Evolutionary conservation across 371 early-diverging fungal genomes (phyloP), one percentile per base, ranked within the genome.

Genomic region (Mucor plumbeus): DNA sequence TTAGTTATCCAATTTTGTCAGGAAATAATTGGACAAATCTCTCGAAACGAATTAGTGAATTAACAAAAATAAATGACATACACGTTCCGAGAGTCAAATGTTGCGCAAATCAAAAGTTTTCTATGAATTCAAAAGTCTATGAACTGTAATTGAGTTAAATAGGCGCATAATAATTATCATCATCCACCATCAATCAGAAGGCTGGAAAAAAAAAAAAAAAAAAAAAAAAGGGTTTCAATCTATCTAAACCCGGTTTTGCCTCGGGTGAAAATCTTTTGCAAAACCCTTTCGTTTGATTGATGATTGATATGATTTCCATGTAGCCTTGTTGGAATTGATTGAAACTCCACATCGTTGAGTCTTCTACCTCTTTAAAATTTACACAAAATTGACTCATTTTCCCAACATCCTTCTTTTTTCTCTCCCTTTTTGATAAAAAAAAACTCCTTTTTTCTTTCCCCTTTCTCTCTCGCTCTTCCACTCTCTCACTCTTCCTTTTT

Each of bases 221-320:
- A 11, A 50, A 11, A 21, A 50, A 50, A 21, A 26, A 50, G 21
- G 50, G 50, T 50, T 50, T 50, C 50, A 50, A 50, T 50, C 21
- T 14, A 33, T n/a, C 55, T n/a, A 55, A 55, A 55, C 55, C 55
- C 55, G 55, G 55, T 55, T 55, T 55, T 35, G 55, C 55, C 55
- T 55, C 55, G 55, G 55, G 17, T 34, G 38, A 31, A 50, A 50
- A 7, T 44, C n/a, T 38, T 26, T 26, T 38, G 11, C 38, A 38
- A 48, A 47, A 47, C 47, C 47, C 21, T 48, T 48, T 48, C 21
- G 0, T 17, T 19, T 7, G 21, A 50, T 17, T 17, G 17, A 17
- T 44, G 44, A 40, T 5, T 44, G 44, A n/a, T 15, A n/a, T 17
- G 17, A 44, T 44, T 15, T 44, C n/a, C 43, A 43, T n/a, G 15